These are phyloP conservation scores for Skeletonema costatum DNA, from an alignment of 108 stramenopile species.

Conservation along the genomic window DNA sequence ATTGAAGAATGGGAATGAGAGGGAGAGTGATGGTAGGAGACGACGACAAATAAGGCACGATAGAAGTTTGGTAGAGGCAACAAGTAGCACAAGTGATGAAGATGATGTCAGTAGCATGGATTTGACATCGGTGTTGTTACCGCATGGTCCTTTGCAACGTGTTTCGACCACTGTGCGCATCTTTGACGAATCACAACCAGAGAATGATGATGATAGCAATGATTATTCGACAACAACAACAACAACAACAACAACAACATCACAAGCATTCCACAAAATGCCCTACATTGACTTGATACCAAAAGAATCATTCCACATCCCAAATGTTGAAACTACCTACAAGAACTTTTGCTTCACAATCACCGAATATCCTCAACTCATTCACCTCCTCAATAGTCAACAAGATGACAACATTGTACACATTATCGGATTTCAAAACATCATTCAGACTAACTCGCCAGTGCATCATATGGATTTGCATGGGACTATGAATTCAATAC, in stretches of 20 bases:
- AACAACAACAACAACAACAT: not conserved
- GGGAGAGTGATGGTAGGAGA: no score
- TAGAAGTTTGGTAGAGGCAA: no score
- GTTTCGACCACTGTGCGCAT: no score
- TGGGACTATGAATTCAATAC: not conserved
- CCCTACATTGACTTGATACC: conserved; percentile 7
- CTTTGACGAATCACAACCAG: no score
- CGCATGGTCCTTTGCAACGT: no score
- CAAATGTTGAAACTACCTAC: not conserved
- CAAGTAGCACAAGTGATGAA: no score
- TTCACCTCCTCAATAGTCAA: not conserved
- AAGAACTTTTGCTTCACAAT: conserved; percentile 8
- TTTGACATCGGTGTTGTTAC: no score
- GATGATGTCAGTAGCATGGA: no score
- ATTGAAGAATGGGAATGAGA: no score
- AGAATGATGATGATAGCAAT: no score
- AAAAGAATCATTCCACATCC: not conserved
- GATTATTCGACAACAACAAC: not conserved
- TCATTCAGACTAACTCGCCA: not conserved
- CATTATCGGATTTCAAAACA: conserved; percentile 4
- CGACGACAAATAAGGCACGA: no score
- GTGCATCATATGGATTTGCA: conserved; percentile 7
- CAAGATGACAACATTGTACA: not conserved
- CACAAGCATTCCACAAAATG: not conserved
- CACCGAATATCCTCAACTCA: not conserved